phyloP scores from a whole-genome alignment of 2,329 filamentous ascomycete genomes.

The Dothideomycetes sp. region DNA sequence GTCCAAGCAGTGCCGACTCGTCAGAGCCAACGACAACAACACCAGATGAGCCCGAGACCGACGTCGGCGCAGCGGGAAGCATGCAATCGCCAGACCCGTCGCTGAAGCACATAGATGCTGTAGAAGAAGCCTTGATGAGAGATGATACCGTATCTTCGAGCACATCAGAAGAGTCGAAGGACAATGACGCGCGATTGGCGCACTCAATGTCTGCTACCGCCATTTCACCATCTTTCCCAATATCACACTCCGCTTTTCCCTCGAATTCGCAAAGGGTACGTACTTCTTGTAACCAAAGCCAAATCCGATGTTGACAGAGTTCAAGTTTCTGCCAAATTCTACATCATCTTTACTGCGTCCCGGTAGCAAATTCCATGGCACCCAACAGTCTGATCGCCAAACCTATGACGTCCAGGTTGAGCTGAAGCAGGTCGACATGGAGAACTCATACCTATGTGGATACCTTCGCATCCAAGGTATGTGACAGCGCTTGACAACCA shows the following conservation, averaged over 20 bases:
- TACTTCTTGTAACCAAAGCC: not conserved
- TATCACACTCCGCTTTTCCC: conserved; percentile 16
- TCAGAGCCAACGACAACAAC: conserved; percentile 19
- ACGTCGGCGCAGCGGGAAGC: conserved; percentile 7
- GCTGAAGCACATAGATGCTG: conserved; percentile 30
- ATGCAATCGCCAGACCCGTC: conserved; percentile 6
- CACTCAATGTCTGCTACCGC: conserved; percentile 17
- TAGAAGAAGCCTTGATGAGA: conserved; percentile 23
- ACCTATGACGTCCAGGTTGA: conserved; percentile 94
- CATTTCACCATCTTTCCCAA: conserved; percentile 12
- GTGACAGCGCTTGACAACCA: conserved; percentile 9
- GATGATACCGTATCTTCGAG: conserved; percentile 17
- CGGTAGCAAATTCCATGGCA: conserved; percentile 80
- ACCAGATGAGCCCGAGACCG: conserved; percentile 10
- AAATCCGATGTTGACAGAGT: conserved; percentile 6
- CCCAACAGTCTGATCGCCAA: conserved; percentile 85
- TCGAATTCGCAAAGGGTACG: conserved; percentile 15
- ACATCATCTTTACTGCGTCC: conserved; percentile 78
- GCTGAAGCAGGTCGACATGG: conserved; percentile 91
- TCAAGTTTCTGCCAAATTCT: conserved; percentile 63
- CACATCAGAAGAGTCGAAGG: conserved; percentile 16
- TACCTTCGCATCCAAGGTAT: conserved; percentile 90
- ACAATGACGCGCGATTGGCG: conserved; percentile 17
- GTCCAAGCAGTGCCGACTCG: conserved; percentile 14
- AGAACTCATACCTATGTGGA: conserved; percentile 86